Evolutionary conservation across 768 basidiomycete species (phyloP), one percentile per base, ranked within the genome.

Genomic region (Termitomyces sp.): DNA sequence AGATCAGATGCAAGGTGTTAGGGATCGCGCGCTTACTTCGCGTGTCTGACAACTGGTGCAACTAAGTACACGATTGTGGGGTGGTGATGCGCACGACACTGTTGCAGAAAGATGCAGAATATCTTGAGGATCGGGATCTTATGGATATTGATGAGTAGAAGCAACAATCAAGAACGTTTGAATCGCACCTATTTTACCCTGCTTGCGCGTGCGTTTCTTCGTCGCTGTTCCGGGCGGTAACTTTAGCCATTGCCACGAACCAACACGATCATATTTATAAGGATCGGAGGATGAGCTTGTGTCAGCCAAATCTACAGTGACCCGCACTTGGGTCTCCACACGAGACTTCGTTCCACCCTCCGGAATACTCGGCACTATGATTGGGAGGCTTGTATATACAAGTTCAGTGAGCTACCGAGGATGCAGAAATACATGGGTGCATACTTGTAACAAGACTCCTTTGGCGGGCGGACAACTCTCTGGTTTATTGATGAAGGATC

Each of bases 291-390:
- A 77, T 5, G 85, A 81, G 62, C 78, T 85, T 22, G 84, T 76
- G 62, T 88, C 83, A 5, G 88, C 88, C 46, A 92, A 76, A 64
- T 93, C 89, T 36, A 96, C 76, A 3, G 86, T 83, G 38, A 95
- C 82, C 65, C 93, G 85, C 46, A 96, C 86, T 75, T 96, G 94
- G 3, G 94, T 96, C 69, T 96, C 94, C n/a, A 96, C 94, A 32
- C 94, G 83, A 44, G 90, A 93, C 70, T 96, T 95, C 13, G 93
- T 86, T 23, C 93, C 94, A 41, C 76, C 73, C 61, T 84, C 82
- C 5, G 94, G 92, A 51, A 96, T 84, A 63, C 85, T 91, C 20
- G 91, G 89, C 40, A 92, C 84, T 66, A 91, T 76, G 54, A 96
- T 88, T 23, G 89, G 80, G 53, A 94, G 79, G 63, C 91, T 93